Evolutionary conservation across 768 basidiomycete genomes (phyloP), one percentile per base, ranked within the genome.

Genomic region (Xerocomellus intermedius): DNA sequence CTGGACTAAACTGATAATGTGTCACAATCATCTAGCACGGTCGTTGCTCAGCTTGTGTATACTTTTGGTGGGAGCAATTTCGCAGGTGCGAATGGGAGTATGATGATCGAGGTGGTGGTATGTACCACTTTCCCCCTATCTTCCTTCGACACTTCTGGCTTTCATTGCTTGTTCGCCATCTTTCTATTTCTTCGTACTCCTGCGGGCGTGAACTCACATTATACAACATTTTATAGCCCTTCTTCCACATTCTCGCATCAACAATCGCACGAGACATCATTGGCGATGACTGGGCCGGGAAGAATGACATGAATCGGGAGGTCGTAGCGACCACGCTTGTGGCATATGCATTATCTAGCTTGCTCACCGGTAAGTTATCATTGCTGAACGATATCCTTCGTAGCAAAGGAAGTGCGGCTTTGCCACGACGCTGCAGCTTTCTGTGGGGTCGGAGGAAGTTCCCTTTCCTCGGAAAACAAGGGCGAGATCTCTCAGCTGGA

Each of bases 31-130:
- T 61, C 17, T 60, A 87, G 86, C 6, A 82, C 91, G 26, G 75
- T 93, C 48, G 68, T 96, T 35, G 77, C 94, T 0, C 96, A 98
- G 66, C 73, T 97, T 22, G 82, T 88, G 0, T 98, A 92, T 70
- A 87, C 89, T 1, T 70, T 86, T 9, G 95, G 94, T 5, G 96
- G 91, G 5, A 94, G 89, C 61, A 86, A 85, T 22, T 97, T 99
- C 69, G 85, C 85, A 9, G 91, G 91, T 47, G 93, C 88, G 2
- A 94, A 93, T 71, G 92, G 91, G 7, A 93, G 90, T 59, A 94
- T 95, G 94, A 97, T 98, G 94, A 98, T 99, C 57, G 96, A 98
- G 73, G 92, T 95, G 12, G 94, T 98, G 61, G 90, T 93, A 68
- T 42, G 87, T 81, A 47, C 48, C 48, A 36, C 39, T 26, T 47